Evolutionary conservation across 257 asterid genomes (phyloP), one percentile per base, ranked within the genome.

Genomic region (Echites panduratus): DNA sequence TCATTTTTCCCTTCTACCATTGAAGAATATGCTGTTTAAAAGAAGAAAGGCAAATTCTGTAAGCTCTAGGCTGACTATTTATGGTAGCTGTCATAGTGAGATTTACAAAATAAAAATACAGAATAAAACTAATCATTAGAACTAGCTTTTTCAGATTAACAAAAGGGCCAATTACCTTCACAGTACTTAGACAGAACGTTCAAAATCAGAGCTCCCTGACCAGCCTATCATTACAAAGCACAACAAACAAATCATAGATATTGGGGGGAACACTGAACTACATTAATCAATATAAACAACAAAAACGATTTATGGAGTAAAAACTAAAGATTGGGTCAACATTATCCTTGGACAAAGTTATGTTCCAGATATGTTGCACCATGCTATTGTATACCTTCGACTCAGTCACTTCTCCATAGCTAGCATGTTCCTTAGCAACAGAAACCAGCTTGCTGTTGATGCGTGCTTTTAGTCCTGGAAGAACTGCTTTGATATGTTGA

Each of bases 341-440:
- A 35, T 29, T 29, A 26, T 58, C 66, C 35, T 17, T 66, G 22
- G 40, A 63, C 32, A 62, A 49, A 71, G 22, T 10, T 32, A 29
- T 11, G 26, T 17, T 38, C 56, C 66, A 70, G 40, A 13, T 45
- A 62, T n/a, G 70, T 48, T 32, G 47, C 24, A 62, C 47, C 68
- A 17, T 14, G 45, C 14, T 61, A 79, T 27, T 40, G 43, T 35
- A 44, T 70, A 92, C 99, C 98, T 90, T 90, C 20, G 99, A 90
- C 82, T 92, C 99, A 0, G 92, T 85, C 76, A 90, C 86, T 79
- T 90, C 98, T 76, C 99, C 99, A 82, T 82, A 95, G 85, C 97
- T 87, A 74, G 99, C 91, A 73, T 90, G 91, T 88, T 95, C 99
- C 83, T 95, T 95, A 32, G 97, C 97, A 80, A 82, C 98, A 76